Evolutionary conservation across 176 grass and related monocot species (phyloP).

Genomic region (Raddia distichophylla): DNA sequence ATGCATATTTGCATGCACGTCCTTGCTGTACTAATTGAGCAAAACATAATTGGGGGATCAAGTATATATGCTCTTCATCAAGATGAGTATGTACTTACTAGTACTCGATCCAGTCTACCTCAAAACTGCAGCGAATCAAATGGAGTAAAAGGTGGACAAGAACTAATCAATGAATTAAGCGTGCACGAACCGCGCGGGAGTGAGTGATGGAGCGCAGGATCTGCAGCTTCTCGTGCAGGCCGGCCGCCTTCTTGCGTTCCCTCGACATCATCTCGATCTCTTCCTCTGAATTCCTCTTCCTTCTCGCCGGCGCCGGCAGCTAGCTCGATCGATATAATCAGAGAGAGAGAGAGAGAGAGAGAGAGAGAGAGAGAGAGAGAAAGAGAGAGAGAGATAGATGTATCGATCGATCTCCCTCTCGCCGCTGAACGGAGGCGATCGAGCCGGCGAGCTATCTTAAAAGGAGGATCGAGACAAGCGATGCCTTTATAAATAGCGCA

Average conservation of each 20-base stretch:
- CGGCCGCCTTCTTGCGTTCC: slow-evolving; percentile 71
- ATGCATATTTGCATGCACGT: background rate
- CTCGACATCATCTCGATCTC: slow-evolving; percentile 60
- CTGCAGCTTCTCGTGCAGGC: slow-evolving; percentile 79
- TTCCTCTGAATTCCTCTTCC: background rate
- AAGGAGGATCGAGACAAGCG: background rate
- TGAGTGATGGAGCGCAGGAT: slow-evolving; percentile 84
- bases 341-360: too few species aligned
- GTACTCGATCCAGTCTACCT: background rate
- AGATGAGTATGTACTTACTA: background rate
- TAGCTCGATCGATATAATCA: background rate
- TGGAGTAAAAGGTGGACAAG: background rate
- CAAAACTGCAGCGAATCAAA: background rate
- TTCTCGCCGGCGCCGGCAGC: too few species aligned
- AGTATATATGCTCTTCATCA: background rate
- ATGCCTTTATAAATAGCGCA: slow-evolving; percentile 33
- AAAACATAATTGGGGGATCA: background rate
- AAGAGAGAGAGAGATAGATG: too few species aligned
- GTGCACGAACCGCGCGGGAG: slow-evolving; percentile 59
- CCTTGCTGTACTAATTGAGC: background rate
- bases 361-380: too few species aligned
- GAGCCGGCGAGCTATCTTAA: background rate
- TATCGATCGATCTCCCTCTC: background rate
- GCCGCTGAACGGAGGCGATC: background rate
- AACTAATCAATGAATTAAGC: too few species aligned